Evolutionary conservation across 495 filamentous ascomycete species (phyloP), one percentile per base, ranked within the genome.

Genomic region (Penicillium herquei): DNA sequence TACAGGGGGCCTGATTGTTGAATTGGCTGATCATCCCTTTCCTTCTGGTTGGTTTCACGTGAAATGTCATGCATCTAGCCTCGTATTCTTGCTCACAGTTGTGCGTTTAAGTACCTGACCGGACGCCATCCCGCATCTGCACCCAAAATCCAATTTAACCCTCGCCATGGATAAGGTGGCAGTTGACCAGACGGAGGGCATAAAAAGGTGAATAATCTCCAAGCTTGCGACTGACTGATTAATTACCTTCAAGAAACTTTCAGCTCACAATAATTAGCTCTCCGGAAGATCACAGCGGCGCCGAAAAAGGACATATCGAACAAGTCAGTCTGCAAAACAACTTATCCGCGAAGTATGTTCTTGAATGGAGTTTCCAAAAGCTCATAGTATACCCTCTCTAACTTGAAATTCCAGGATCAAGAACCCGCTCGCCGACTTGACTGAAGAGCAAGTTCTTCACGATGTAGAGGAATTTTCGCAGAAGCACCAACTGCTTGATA

Each of bases 401-500:
- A 31, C 12, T 11, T 12, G 3, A 31, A 2, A 13, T 1, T 13
- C 11, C 51, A 84, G 80, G 56, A 86, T 88, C 66, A 79, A 80
- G 54, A 88, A 87, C 51, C 84, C 84, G 21, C 71, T 88, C 4
- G 76, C 78, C 14, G 76, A 78, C 21, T 72, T 87, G 51, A 75
- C 77, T 16, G 72, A 73, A 13, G 67, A 70, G 5, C 68, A 77
- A 32, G 71, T 87, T 7, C 64, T 84, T 11, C 68, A 65, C 17
- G 78, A 86, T 63, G 84, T 86, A 21, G 78, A 81, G 45, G 62
- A 68, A 4, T 88, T 87, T 58, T 78, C 84, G n/a, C 61, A 69
- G 26, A 72, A 80, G 50, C 60, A 72, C 50, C 55, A 70, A 18
- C 51, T 85, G 33, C 63, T 47, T 1, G 71, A 85, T n/a, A 79